phyloP scores from a whole-genome alignment of 2,329 filamentous ascomycete genomes.

The Tricladium varicosporioides region DNA sequence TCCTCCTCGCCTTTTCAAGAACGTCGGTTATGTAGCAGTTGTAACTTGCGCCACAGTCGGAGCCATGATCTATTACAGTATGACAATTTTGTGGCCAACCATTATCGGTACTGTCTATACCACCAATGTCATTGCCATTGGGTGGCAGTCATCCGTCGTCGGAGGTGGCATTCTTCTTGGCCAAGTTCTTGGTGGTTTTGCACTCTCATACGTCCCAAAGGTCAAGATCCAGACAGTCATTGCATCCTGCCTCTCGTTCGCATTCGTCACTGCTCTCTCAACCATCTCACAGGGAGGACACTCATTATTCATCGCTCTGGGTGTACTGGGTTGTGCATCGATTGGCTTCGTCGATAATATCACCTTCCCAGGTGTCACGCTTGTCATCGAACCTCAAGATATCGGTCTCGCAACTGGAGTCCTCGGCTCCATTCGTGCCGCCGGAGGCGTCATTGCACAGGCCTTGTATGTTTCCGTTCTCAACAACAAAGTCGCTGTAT shows the following conservation, averaged over 20 bases:
- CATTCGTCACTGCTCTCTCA: conserved; percentile 35
- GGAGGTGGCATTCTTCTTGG: conserved; percentile 43
- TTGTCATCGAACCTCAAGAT: conserved; percentile 37
- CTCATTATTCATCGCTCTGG: conserved; percentile 33
- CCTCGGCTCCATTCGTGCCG: conserved; percentile 38
- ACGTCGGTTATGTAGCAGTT: conserved; percentile 40
- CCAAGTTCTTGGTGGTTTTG: conserved; percentile 38
- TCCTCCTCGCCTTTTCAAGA: conserved; percentile 42
- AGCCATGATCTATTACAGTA: conserved; percentile 45
- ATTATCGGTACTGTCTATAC: conserved; percentile 43
- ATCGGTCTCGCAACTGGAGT: conserved; percentile 37
- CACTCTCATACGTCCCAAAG: conserved; percentile 37
- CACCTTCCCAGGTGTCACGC: conserved; percentile 36
- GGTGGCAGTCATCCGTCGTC: conserved; percentile 42
- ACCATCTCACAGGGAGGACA: conserved; percentile 29
- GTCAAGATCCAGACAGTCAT: conserved; percentile 38
- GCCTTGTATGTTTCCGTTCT: conserved; percentile 38
- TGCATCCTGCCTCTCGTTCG: conserved; percentile 29
- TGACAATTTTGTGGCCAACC: conserved; percentile 45
- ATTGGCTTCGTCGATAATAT: conserved; percentile 38
- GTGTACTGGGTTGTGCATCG: conserved; percentile 30
- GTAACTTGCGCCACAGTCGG: conserved; percentile 39
- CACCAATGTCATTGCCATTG: conserved; percentile 37
- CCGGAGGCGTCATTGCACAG: conserved; percentile 35
- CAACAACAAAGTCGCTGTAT: conserved; percentile 33